Evolutionary conservation across 1,284 basidiomycete genomes (phyloP).

Genomic region (Caloboletus inedulis): DNA sequence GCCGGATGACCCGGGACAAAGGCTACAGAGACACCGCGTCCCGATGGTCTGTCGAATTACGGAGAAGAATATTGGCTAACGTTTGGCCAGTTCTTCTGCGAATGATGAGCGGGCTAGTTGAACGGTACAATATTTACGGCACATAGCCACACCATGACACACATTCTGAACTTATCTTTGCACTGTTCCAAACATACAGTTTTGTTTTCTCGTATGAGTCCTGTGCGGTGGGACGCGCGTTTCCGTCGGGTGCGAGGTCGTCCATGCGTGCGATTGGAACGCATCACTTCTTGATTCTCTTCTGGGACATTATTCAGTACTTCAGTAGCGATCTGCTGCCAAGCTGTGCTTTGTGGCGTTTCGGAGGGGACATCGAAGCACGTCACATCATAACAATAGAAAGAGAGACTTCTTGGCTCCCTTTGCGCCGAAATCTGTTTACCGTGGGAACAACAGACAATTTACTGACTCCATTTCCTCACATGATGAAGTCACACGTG

Average conservation of each 20-base stretch:
- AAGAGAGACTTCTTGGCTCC: slow-evolving; percentile 20
- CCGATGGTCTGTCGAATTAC: slow-evolving; percentile 2
- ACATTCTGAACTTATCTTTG: neutral
- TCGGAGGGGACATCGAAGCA: slow-evolving; percentile 7
- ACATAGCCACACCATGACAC: slow-evolving; percentile 1
- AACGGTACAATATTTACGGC: slow-evolving; percentile 20
- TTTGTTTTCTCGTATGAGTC: neutral
- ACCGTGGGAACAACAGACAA: slow-evolving; percentile 15
- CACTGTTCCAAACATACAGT: neutral
- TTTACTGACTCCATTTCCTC: slow-evolving; percentile 11
- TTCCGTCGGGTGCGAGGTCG: neutral
- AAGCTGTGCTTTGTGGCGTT: slow-evolving; percentile 30
- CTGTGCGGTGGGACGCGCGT: neutral
- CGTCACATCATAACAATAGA: slow-evolving; percentile 21
- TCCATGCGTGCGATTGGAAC: neutral
- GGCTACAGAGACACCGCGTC: neutral
- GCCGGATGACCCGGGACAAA: neutral
- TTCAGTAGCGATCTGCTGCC: neutral
- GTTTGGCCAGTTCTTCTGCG: slow-evolving; percentile 12
- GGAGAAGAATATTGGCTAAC: slow-evolving; percentile 17
- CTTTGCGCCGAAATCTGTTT: slow-evolving; percentile 15
- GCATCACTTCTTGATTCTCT: neutral
- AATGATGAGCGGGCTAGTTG: slow-evolving; percentile 3
- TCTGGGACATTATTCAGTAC: too few relatives aligned
- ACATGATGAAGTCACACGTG: slow-evolving; percentile 18